Evolutionary conservation across 108 stramenopile species (phyloP).

Genomic region (Stephanodiscus minutulus): DNA sequence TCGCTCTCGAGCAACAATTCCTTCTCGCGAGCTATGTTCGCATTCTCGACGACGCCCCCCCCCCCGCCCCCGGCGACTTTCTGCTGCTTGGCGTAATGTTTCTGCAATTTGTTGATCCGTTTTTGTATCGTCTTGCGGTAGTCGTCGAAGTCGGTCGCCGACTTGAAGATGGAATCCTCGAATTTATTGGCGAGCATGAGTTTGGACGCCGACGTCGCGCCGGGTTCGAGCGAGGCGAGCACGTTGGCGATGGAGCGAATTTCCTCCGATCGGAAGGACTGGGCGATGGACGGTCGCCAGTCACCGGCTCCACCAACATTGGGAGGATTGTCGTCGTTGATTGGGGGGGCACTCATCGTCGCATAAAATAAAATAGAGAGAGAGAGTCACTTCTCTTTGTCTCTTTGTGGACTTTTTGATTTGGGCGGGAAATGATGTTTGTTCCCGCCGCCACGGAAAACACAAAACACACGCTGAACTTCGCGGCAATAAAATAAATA

Average conservation of each 20-base stretch:
- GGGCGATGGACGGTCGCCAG: conserved; percentile 65
- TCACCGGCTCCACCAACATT: conserved; percentile 19
- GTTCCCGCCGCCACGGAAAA: too few species aligned
- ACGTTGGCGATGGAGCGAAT: conserved; percentile 80
- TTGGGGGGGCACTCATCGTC: background rate
- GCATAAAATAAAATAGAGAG: too few species aligned
- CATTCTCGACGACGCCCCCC: conserved; percentile 16
- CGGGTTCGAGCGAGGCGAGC: conserved; percentile 72
- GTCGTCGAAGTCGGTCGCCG: conserved; percentile 58
- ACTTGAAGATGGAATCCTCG: conserved; percentile 77
- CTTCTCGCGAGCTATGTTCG: conserved; percentile 33
- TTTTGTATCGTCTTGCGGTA: conserved; percentile 76
- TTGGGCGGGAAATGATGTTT: too few species aligned
- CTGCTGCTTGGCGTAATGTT: conserved; percentile 59
- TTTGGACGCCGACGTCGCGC: conserved; percentile 71
- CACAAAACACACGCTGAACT: too few species aligned
- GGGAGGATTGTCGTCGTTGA: background rate
- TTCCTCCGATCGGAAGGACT: conserved; percentile 71
- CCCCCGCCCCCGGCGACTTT: conserved; percentile 20
- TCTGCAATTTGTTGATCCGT: conserved; percentile 71
- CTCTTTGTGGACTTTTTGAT: too few species aligned
- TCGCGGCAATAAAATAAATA: too few species aligned
- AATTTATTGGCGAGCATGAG: conserved; percentile 76
- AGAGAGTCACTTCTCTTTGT: too few species aligned
- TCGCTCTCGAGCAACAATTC: conserved; percentile 37